Evolutionary conservation across 1,284 basidiomycete genomes (phyloP), one percentile per base, ranked within the genome.

Genomic region (Polyporus tsugae): DNA sequence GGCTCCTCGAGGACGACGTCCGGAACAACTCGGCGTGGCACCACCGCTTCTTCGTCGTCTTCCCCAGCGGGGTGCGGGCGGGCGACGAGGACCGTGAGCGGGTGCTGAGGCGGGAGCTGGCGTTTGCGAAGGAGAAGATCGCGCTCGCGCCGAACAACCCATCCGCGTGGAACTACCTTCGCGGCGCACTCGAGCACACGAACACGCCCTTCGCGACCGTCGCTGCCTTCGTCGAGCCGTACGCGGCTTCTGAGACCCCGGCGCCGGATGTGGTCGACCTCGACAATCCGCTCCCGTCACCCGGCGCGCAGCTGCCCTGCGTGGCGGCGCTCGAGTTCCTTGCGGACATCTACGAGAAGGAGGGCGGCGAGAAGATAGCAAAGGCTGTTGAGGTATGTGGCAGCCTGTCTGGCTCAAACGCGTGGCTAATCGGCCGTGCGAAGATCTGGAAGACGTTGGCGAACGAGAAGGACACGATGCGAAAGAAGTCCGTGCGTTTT

Each of bases 11-110:
- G 6, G 80, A 86, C 29, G 97, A 99, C 79, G 85, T 97, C 46
- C 82, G 97, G 75, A 99, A 99, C 80, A 99, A 99, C 78, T 97
- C 95, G 53, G 98, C 95, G 17, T 99, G 97, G 97, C 95, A 97
- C 78, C 98, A 99, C 84, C 90, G 97, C 33, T 99, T 96, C 86
- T 99, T 97, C 78, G 87, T 96, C 63, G 86, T 92, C n/a, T 96
- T 95, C 74, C 88, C 89, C 63, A 86, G 88, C 63, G 93, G 90
- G 4, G 83, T 84, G 73, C 81, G 85, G 74, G 78, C 82, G 67
- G 87, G 85, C 3, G 90, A 91, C 70, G 85, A 87, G 72, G 88
- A 90, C 74, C 80, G 86, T 64, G 86, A 84, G 65, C 85, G 82
- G 42, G 80, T 91, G 9, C 75, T 91, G 39, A 86, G 85, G 73